Conservation (phyloP, 768 basidiomycete species). For the Lactarius psammicola region DNA sequence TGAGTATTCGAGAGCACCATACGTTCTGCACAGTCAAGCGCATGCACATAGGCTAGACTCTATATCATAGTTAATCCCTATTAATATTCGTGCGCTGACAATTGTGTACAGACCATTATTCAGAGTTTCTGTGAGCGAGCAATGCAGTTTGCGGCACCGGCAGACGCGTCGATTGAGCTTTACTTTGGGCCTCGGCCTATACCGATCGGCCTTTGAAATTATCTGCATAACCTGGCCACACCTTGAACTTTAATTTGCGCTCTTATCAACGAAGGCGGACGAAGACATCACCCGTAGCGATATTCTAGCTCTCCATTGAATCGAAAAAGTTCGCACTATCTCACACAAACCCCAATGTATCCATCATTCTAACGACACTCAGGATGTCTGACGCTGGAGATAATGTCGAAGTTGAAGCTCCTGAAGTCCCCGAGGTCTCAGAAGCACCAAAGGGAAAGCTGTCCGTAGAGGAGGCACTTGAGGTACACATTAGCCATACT, state of each 20-base stretch:
- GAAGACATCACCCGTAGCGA: constrained; percentile 64
- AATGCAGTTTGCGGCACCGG: background rate
- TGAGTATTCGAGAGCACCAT: constrained; percentile 33
- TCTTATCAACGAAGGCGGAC: constrained; percentile 95
- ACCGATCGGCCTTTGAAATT: constrained; percentile 57
- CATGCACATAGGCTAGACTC: constrained; percentile 75
- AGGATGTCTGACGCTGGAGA: constrained; percentile 99
- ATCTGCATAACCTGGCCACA: constrained; percentile 33
- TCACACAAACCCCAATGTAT: background rate
- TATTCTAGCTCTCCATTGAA: constrained; percentile 21
- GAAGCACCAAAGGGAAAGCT: constrained; percentile 95
- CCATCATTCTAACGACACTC: constrained; percentile 10
- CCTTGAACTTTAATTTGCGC: constrained; percentile 54
- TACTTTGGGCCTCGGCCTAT: constrained; percentile 35
- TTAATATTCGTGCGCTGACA: background rate
- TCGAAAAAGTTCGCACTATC: constrained; percentile 32
- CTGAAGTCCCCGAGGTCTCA: constrained; percentile 70
- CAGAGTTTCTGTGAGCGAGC: constrained; percentile 2
- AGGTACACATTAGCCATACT: constrained; percentile 46
- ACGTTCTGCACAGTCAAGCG: constrained; percentile 78
- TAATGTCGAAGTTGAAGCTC: constrained; percentile 60
- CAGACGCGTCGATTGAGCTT: background rate
- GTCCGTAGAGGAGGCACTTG: constrained; percentile 91
- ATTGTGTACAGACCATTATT: constrained; percentile 20
- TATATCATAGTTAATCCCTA: constrained; percentile 26